These are phyloP conservation scores for Malus sieversii DNA, from an alignment of 306 rosid genomes.

Conservation along the genomic window DNA sequence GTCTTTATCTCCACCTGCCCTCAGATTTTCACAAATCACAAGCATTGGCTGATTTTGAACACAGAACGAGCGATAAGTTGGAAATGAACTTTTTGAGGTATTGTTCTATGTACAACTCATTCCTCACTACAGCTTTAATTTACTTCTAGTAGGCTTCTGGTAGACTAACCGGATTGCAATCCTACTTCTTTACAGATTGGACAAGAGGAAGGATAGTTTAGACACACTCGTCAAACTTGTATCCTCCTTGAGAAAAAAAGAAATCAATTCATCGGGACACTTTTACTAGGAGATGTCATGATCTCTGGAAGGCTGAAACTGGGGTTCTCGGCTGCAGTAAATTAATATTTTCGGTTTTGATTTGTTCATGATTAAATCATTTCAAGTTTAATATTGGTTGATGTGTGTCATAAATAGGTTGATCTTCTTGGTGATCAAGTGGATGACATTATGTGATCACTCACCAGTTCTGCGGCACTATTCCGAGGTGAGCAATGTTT, in stretches of 20 bases:
- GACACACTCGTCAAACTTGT: constrained; percentile 24
- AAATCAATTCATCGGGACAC: constrained; percentile 45
- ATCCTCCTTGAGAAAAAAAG: constrained; percentile 23
- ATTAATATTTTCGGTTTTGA: background rate
- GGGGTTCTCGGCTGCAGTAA: constrained; percentile 37
- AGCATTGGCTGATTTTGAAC: constrained; percentile 39
- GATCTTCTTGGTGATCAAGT: constrained; percentile 96
- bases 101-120: background rate
- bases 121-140: background rate
- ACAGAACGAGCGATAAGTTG: constrained; percentile 32
- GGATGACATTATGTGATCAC: constrained; percentile 44
- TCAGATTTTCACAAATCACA: constrained; percentile 27
- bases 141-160: background rate
- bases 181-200: constrained; percentile 38
- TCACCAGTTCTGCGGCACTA: constrained; percentile 58
- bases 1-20: constrained; percentile 19
- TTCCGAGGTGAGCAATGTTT: constrained; percentile 40
- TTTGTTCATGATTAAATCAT: background rate
- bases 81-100: constrained; percentile 42
- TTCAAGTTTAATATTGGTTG: background rate
- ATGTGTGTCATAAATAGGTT: constrained; percentile 37
- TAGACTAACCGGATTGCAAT: constrained; percentile 2
- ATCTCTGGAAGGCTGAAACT: constrained; percentile 71
- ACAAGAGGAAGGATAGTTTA: constrained; percentile 39
- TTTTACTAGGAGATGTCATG: constrained; percentile 59